phyloP scores from a whole-genome alignment of 306 rosid species.

The Herpetospermum pedunculosum region DNA sequence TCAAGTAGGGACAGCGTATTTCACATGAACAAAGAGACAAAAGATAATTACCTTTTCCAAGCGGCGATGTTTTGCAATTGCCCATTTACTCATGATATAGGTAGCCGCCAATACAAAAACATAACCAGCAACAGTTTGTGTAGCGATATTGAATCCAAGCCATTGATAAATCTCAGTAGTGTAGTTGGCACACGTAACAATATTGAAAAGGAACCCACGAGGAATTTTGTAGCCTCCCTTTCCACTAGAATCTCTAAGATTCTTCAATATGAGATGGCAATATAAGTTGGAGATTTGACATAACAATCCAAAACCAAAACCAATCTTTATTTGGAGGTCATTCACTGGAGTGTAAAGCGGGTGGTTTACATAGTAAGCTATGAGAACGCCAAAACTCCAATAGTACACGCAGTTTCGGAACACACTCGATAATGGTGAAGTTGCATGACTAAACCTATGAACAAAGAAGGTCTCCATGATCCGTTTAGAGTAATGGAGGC shows the following conservation, averaged over 20 bases:
- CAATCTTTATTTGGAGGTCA: constrained; percentile 79
- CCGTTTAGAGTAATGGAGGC: constrained; percentile 83
- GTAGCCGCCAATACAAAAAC: constrained; percentile 55
- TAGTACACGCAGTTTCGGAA: constrained; percentile 79
- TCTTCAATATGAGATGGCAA: constrained; percentile 71
- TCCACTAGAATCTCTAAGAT: constrained; percentile 59
- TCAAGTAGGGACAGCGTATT: neutral
- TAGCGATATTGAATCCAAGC: constrained; percentile 91
- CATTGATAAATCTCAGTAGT: constrained; percentile 94
- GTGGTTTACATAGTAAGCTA: constrained; percentile 79
- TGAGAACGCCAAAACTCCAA: constrained; percentile 68
- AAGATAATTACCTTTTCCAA: constrained; percentile 53
- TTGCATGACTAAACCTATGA: constrained; percentile 88
- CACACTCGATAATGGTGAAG: constrained; percentile 78
- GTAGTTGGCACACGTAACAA: constrained; percentile 87
- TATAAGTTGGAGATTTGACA: constrained; percentile 59
- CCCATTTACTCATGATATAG: constrained; percentile 81
- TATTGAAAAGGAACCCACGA: constrained; percentile 64
- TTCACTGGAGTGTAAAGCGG: constrained; percentile 70
- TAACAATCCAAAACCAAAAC: constrained; percentile 61
- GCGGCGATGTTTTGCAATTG: constrained; percentile 84
- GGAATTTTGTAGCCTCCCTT: constrained; percentile 88
- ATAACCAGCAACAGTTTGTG: constrained; percentile 78
- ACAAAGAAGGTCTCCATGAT: constrained; percentile 80
- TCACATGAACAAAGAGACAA: neutral